phyloP scores from a whole-genome alignment of 345 rosid genomes.

The Garcia nutans region DNA sequence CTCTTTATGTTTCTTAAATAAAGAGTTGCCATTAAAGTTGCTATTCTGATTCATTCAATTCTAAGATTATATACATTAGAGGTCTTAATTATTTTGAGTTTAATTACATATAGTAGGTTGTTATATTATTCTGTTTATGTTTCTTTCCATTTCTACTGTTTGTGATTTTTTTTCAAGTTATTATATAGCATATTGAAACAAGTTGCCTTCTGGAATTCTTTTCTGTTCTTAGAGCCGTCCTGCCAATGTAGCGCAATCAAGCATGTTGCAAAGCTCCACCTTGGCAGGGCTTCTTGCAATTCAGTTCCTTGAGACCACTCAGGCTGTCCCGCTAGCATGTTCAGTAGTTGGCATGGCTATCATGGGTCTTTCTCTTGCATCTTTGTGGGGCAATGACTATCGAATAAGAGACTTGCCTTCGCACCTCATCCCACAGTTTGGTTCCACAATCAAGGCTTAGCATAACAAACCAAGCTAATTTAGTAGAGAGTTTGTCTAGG shows the following conservation, averaged over 20 bases:
- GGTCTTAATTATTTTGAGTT: neutral
- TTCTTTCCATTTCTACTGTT: too few species aligned
- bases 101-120: neutral
- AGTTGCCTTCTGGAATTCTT: neutral
- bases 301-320: constrained; percentile 82
- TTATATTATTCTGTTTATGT: too few species aligned
- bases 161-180: neutral
- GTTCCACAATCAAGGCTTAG: constrained; percentile 39
- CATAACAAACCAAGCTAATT: neutral
- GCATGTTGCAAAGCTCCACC: constrained; percentile 95
- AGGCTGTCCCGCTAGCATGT: constrained; percentile 93
- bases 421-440: constrained; percentile 32
- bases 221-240: neutral
- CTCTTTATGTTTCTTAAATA: too few species aligned
- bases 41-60: too few species aligned
- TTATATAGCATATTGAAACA: too few species aligned
- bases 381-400: constrained; percentile 79
- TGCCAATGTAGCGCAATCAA: too few species aligned
- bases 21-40: too few species aligned
- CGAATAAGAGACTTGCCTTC: constrained; percentile 60
- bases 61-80: neutral
- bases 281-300: constrained; percentile 85
- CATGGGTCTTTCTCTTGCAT: constrained; percentile 92
- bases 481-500: neutral
- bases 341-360: constrained; percentile 97